phyloP scores from a whole-genome alignment of 169 alveolate genomes.

The Cryptosporidium xiaoi region DNA sequence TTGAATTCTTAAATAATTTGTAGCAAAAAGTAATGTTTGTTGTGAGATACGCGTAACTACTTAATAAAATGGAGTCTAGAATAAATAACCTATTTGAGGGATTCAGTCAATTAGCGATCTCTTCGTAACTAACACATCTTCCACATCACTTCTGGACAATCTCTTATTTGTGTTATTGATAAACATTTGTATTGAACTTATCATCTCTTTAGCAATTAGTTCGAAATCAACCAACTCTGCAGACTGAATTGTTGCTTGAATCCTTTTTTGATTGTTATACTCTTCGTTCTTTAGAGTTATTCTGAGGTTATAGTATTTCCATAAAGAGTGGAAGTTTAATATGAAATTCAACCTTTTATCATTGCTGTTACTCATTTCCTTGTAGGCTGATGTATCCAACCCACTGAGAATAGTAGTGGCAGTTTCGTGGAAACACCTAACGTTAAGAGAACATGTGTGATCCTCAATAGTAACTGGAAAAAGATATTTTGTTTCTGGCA shows the following conservation, averaged over 20 bases:
- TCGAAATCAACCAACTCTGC: slow-evolving; percentile 56
- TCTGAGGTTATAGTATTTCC: slow-evolving; percentile 47
- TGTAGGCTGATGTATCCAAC: slow-evolving; percentile 39
- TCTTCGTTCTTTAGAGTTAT: slow-evolving; percentile 58
- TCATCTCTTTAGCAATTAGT: slow-evolving; percentile 19
- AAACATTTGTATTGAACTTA: not conserved
- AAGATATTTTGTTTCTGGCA: slow-evolving; percentile 58
- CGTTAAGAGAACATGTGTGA: slow-evolving; percentile 52
- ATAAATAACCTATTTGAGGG: too few relatives aligned
- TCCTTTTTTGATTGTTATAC: slow-evolving; percentile 61
- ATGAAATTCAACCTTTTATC: slow-evolving; percentile 45
- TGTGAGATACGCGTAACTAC: too few relatives aligned
- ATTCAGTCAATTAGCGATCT: too few relatives aligned
- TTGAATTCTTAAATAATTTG: too few relatives aligned
- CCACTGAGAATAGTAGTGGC: slow-evolving; percentile 39
- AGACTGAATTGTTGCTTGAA: slow-evolving; percentile 59
- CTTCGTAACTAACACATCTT: too few relatives aligned
- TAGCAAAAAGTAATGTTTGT: too few relatives aligned
- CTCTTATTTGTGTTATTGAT: not conserved
- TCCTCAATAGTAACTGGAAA: slow-evolving; percentile 72
- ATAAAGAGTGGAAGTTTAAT: slow-evolving; percentile 11
- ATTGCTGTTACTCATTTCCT: slow-evolving; percentile 28
- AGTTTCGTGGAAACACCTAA: slow-evolving; percentile 61
- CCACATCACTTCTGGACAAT: too few relatives aligned
- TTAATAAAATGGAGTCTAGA: too few relatives aligned